Base-by-base conservation (phyloP, 2,329 filamentous ascomycete species). In the Raffaelea arxii region DNA sequence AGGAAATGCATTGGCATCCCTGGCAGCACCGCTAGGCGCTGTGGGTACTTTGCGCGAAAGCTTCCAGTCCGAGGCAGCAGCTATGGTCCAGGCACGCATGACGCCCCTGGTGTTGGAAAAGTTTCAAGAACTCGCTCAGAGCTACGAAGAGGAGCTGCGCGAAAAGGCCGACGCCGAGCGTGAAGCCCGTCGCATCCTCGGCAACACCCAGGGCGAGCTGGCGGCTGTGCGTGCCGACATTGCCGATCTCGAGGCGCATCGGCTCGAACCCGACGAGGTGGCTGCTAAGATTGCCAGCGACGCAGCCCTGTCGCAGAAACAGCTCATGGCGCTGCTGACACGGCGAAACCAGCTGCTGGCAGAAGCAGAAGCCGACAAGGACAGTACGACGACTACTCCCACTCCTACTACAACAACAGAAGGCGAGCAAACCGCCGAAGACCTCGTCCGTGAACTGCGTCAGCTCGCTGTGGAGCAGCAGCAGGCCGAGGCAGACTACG, bases 91-190 rank as follows among this genome's bases (percentile, higher is more conserved):
- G 47, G 74, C 77, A 14, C 83, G 79, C 54, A 83, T 88, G 54
- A 77, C 78, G 4, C 76, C 80, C 4, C 69, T 86, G 6, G 77
- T 89, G 49, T 68, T 84, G 6, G 80, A 87, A 48, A 86, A 86
- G 54, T 80, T 87, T 51, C 77, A 81, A 55, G 80, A 83, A 52
- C 69, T 90, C 11, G 78, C 84, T 2, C 72, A 72, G 47, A 80
- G 73, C 47, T 88, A 87, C 57, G 86, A 92, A 49, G 77, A 82
- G 24, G 84, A 91, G 59, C 77, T 86, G 56, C 74, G 76, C 44
- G 84, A 89, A 53, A 88, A 86, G 58, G 79, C 87, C 44, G 72
- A 75, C 18, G 79, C 79, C 3, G 81, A 85, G 56, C 74, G 74
- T 23, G 84, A 86, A 59, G 82, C 82, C 3, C 77, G 77, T 43